These are phyloP conservation scores for Brassica juncea DNA, from an alignment of 345 rosid genomes.

Conservation along the genomic window DNA sequence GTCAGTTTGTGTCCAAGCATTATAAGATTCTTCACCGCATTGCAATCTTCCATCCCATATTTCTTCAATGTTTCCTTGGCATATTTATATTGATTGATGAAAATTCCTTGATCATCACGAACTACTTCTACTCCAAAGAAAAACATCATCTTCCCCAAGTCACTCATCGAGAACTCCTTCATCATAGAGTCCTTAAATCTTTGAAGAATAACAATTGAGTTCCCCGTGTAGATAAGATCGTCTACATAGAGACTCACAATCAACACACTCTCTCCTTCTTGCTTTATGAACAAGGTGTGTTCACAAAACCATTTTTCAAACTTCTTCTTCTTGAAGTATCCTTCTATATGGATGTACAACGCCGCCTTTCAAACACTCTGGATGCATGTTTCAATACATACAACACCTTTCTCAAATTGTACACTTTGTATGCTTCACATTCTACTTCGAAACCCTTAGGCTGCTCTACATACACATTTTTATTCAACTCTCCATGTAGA, in stretches of 20 bases:
- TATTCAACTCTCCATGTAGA: not conserved
- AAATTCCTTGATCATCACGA: not conserved
- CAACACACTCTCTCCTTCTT: not conserved
- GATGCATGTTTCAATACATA: not conserved
- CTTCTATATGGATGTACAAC: not conserved
- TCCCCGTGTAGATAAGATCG: not conserved
- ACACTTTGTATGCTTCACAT: not conserved
- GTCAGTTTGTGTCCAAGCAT: not conserved
- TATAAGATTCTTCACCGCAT: not conserved
- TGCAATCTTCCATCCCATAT: not conserved
- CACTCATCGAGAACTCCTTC: not conserved
- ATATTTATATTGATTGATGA: not conserved
- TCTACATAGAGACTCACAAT: not conserved
- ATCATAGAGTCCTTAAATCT: not conserved
- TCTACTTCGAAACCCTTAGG: not conserved
- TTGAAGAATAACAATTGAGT: not conserved
- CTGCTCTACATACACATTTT: not conserved
- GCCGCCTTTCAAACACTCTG: not conserved
- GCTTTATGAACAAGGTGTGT: not conserved
- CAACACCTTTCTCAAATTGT: not conserved
- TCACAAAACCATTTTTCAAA: not conserved
- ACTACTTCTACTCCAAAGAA: not conserved
- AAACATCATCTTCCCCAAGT: not conserved
- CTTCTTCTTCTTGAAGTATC: not conserved
- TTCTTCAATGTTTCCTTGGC: not conserved